These are phyloP conservation scores for Macrolepiota fuliginosa DNA, from an alignment of 768 basidiomycete species.

Conservation along the genomic window DNA sequence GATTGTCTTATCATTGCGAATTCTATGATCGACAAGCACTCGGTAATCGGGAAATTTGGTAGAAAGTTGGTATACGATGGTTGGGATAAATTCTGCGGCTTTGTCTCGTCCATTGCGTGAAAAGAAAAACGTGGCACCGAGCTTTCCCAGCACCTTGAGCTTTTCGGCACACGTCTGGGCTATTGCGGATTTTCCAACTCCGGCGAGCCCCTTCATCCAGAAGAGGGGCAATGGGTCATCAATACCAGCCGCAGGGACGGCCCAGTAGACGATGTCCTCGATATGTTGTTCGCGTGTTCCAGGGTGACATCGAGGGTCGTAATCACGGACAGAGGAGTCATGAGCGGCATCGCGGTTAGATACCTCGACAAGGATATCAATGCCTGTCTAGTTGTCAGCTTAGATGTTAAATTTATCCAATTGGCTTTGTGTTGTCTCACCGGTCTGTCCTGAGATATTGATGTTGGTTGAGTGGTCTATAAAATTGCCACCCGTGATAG, in stretches of 20 bases:
- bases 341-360: neutral
- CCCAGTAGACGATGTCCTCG: conserved; percentile 7
- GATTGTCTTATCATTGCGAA: neutral
- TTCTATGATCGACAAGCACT: neutral
- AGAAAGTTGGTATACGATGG: conserved; percentile 9
- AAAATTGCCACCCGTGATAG: too few species aligned
- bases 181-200: neutral
- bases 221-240: neutral
- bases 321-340: neutral
- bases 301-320: conserved; percentile 9
- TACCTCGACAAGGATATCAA: neutral
- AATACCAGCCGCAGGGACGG: neutral
- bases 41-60: neutral
- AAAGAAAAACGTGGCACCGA: conserved; percentile 13
- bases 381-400: neutral
- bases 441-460: too few species aligned
- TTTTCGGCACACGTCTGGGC: conserved; percentile 6
- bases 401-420: too few species aligned
- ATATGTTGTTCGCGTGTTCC: conserved; percentile 11
- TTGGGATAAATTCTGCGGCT: neutral
- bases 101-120: neutral
- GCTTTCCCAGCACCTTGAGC: neutral
- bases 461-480: too few species aligned
- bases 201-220: neutral
- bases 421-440: too few species aligned